These are phyloP conservation scores for Wickerhamiella cacticola DNA, from an alignment of 805 yeast species.

Conservation along the genomic window DNA sequence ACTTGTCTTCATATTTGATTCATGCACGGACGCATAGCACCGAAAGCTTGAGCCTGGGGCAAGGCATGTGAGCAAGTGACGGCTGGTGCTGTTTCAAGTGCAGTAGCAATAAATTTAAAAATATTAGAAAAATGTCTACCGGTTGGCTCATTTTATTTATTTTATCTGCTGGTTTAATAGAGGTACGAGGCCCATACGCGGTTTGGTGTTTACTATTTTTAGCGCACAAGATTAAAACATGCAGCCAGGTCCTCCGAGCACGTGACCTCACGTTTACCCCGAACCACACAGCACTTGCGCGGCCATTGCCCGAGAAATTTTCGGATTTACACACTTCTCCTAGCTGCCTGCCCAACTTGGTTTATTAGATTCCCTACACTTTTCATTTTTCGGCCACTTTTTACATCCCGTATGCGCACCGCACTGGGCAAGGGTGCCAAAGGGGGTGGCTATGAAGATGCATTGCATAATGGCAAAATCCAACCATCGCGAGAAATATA, in stretches of 20 bases:
- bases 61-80: too few species aligned
- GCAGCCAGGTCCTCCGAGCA: slow-evolving; percentile 1
- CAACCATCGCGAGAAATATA: slow-evolving; percentile 4
- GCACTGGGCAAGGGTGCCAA: slow-evolving; percentile 10
- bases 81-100: too few species aligned
- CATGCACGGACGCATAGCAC: too few species aligned
- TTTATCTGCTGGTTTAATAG: not conserved
- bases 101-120: too few species aligned
- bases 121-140: too few species aligned
- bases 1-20: too few species aligned
- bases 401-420: not conserved
- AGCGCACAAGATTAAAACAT: not conserved
- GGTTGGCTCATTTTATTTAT: not conserved
- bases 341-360: slow-evolving; percentile 1
- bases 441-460: slow-evolving; percentile 4
- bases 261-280: not conserved
- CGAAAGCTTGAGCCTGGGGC: too few species aligned
- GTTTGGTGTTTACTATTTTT: not conserved
- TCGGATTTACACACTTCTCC: too few species aligned
- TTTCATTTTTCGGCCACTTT: not conserved
- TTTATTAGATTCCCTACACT: not conserved
- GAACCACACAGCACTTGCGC: too few species aligned
- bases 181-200: too few species aligned
- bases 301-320: too few species aligned
- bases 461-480: slow-evolving; percentile 3